Evolutionary conservation across 179 eudicot genomes (phyloP), one percentile per base, ranked within the genome.

Genomic region (Silene coronaria): DNA sequence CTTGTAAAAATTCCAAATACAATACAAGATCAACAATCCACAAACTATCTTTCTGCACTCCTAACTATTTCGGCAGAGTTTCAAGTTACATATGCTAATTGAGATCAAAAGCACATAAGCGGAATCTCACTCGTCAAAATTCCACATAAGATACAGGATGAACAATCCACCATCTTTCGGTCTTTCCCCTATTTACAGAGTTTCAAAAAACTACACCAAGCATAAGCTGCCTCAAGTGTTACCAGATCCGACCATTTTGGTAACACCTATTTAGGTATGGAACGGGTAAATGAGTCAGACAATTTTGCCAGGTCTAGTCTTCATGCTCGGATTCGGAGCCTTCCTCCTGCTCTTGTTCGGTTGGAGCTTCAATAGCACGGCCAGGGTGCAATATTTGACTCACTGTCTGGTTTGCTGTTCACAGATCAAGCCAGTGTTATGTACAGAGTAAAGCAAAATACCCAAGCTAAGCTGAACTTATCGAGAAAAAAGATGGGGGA

Each of bases 381-480:
- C 27, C 80, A 27, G 92, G 87, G 78, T 82, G 86, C 67, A 83
- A 17, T 32, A 82, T 60, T 73, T 77, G 82, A 64, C 75, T 69
- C 63, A 82, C 51, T 30, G 80, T 32, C 59, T 87, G 89, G 68
- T 74, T 84, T 17, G 81, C 91, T 91, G 89, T 74, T 74, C 67
- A 64, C 67, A 64, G n/a, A 72, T 11, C 6, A 14, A 28, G 75
- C 48, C 46, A 27, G 21, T n/a, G 21, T 4, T 11, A 67, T n/a
- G 14, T 34, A 67, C 71, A 67, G 16, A 7, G 8, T 10, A 27
- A 14, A 30, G 38, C 19, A 61, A 23, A n/a, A 21, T 61, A 11
- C 66, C 16, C 30, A 61, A 7, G 62, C 62, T 58, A 58, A 17
- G 24, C 62, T 21, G 19, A 61, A 11, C 9, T 0, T 89, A 86